Percentiles rank a stretch among this genome's conserved stretches.
Conservation (phyloP, 2,329 filamentous ascomycete species). For the Aspergillus flavus region DNA sequence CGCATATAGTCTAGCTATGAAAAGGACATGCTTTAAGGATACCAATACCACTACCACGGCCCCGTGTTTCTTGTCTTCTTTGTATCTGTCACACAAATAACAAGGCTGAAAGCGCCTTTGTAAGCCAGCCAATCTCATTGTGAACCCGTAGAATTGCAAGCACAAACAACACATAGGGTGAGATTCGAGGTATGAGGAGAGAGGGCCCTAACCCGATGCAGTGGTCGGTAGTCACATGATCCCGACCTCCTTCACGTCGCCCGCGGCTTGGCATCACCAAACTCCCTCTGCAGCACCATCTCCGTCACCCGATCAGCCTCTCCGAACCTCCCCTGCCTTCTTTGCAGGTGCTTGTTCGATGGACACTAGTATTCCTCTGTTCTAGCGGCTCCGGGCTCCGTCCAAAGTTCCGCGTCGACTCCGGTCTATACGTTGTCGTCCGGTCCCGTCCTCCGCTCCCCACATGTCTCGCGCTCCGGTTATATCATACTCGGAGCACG, state of each 20-base stretch:
- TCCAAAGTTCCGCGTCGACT: constrained; percentile 25
- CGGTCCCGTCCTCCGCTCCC: constrained; percentile 41
- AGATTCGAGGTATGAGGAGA: background rate
- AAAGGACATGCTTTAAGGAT: background rate
- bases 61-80: background rate
- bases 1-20: constrained; percentile 5
- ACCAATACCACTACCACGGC: background rate
- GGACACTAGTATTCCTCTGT: constrained; percentile 24
- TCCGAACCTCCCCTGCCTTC: constrained; percentile 23
- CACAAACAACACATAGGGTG: background rate
- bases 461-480: constrained; percentile 49
- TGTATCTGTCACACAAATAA: background rate
- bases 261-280: constrained; percentile 44
- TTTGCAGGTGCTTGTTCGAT: constrained; percentile 28
- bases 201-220: background rate
- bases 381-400: constrained; percentile 24
- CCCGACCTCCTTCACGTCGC: constrained; percentile 27
- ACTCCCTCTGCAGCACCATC: constrained; percentile 35
- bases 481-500: constrained; percentile 41
- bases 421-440: constrained; percentile 31
- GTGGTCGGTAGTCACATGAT: constrained; percentile 28
- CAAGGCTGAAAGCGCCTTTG: background rate
- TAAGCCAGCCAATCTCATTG: background rate
- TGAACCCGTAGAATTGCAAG: background rate
- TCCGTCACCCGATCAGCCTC: constrained; percentile 21